phyloP scores from a whole-genome alignment of 2,329 filamentous ascomycete genomes.

The Fusarium mangiferae region DNA sequence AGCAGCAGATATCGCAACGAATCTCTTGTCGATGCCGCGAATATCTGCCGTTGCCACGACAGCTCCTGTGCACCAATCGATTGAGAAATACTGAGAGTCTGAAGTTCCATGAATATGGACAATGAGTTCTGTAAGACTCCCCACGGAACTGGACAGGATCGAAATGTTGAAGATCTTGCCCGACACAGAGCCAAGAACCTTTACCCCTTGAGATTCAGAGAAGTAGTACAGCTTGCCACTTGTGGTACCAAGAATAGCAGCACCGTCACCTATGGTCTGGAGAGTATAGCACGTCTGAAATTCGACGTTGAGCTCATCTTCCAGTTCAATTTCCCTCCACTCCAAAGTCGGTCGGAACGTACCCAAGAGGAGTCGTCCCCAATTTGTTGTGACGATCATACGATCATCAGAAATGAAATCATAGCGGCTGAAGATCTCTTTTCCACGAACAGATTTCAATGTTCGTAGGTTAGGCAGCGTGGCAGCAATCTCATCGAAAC shows the following conservation, averaged over 20 bases:
- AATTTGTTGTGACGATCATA: constrained; percentile 68
- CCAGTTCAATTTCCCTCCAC: constrained; percentile 57
- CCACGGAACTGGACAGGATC: constrained; percentile 45
- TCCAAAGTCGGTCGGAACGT: constrained; percentile 45
- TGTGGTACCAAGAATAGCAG: constrained; percentile 61
- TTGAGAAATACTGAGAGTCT: constrained; percentile 55
- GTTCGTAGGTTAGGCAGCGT: constrained; percentile 19
- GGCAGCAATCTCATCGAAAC: constrained; percentile 48
- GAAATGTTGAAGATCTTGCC: constrained; percentile 65
- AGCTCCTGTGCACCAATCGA: constrained; percentile 48
- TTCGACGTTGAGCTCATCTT: constrained; percentile 49
- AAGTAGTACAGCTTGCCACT: constrained; percentile 61
- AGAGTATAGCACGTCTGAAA: constrained; percentile 61
- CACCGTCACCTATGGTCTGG: constrained; percentile 50
- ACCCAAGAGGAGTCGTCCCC: constrained; percentile 67
- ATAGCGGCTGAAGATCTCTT: constrained; percentile 68
- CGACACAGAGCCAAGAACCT: constrained; percentile 52
- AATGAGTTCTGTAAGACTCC: constrained; percentile 49
- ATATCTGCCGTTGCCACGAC: constrained; percentile 47
- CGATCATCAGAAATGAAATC: constrained; percentile 65
- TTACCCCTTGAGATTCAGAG: constrained; percentile 44
- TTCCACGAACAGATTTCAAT: constrained; percentile 44
- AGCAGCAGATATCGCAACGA: constrained; percentile 60
- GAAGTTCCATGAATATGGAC: constrained; percentile 59
- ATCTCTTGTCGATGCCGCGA: constrained; percentile 57